phyloP scores from a whole-genome alignment of 352 stramenopile genomes.

The Plasmopara muralis region DNA sequence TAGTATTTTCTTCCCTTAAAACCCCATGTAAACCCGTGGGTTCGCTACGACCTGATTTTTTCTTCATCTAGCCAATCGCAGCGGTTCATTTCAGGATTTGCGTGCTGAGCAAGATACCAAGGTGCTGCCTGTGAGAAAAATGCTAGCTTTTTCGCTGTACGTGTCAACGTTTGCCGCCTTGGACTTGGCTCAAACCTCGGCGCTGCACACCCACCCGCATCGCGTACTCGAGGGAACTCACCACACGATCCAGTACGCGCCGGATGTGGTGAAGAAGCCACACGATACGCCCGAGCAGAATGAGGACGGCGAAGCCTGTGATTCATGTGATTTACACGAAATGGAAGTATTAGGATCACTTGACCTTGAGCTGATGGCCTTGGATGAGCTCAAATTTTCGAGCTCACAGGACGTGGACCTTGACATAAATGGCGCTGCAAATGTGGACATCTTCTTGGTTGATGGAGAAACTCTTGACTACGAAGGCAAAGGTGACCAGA shows the following conservation, averaged over 20 bases:
- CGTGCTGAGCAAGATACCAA: conserved; percentile 18
- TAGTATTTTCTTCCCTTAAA: too few relatives aligned
- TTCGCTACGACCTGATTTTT: conserved; percentile 20
- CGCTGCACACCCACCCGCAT: conserved; percentile 21
- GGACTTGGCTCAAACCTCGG: conserved; percentile 13
- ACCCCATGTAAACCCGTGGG: conserved; percentile 11
- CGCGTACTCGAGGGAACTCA: conserved; percentile 22
- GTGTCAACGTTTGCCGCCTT: conserved; percentile 22
- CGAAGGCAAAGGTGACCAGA: conserved; percentile 17
- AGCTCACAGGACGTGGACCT: conserved; percentile 23
- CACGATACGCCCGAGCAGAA: conserved; percentile 9
- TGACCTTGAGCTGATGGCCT: conserved; percentile 14
- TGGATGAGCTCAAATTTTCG: conserved; percentile 20
- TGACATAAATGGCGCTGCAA: conserved; percentile 7
- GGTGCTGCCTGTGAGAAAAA: conserved; percentile 35
- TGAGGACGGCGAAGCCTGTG: conserved; percentile 9
- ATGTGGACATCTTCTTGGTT: conserved; percentile 28
- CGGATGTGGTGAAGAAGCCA: conserved; percentile 22
- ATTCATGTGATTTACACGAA: conserved; percentile 23
- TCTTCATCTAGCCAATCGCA: conserved; percentile 2
- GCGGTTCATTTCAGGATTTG: conserved; percentile 17
- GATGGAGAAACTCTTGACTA: conserved; percentile 25
- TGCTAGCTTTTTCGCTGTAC: conserved; percentile 25
- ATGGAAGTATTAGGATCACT: conserved; percentile 14
- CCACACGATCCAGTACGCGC: conserved; percentile 27